phyloP scores from a whole-genome alignment of 352 stramenopile species.

The Phytophthora tentaculata region DNA sequence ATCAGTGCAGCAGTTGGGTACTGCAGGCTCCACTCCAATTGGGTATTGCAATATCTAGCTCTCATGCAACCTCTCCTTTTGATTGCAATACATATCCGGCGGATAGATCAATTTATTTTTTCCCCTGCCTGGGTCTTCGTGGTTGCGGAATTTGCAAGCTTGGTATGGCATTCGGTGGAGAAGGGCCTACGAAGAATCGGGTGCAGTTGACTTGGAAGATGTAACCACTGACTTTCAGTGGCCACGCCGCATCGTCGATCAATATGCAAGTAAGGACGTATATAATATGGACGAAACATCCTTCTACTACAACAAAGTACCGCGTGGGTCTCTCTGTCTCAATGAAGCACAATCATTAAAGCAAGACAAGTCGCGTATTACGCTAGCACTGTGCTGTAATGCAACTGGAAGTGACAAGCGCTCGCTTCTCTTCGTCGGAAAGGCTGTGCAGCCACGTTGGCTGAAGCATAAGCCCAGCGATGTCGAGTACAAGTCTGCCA shows the following conservation, averaged over 20 bases:
- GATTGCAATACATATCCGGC: not conserved
- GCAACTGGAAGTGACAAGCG: not conserved
- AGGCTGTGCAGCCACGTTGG: not conserved
- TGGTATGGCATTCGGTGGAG: slow-evolving; percentile 8
- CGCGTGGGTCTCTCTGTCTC: not conserved
- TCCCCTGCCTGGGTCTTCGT: not conserved
- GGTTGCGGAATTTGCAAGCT: not conserved
- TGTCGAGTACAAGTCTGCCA: not conserved
- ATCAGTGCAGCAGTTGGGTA: not conserved
- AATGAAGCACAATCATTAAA: not conserved
- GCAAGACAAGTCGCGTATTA: slow-evolving; percentile 2
- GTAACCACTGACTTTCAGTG: not conserved
- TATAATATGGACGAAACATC: slow-evolving; percentile 12
- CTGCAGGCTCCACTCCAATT: not conserved
- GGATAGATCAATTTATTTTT: not conserved
- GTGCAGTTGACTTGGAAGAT: not conserved
- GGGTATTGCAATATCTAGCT: not conserved
- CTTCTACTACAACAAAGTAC: slow-evolving; percentile 9
- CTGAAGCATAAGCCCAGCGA: not conserved
- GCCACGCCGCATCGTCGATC: not conserved
- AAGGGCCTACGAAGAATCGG: not conserved
- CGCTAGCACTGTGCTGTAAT: slow-evolving; percentile 3
- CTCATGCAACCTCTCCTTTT: not conserved
- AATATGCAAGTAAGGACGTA: slow-evolving; percentile 1
- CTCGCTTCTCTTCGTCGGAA: not conserved